Conservation (phyloP, 2,329 filamentous ascomycete genomes). For the Sporothrix mexicana region DNA sequence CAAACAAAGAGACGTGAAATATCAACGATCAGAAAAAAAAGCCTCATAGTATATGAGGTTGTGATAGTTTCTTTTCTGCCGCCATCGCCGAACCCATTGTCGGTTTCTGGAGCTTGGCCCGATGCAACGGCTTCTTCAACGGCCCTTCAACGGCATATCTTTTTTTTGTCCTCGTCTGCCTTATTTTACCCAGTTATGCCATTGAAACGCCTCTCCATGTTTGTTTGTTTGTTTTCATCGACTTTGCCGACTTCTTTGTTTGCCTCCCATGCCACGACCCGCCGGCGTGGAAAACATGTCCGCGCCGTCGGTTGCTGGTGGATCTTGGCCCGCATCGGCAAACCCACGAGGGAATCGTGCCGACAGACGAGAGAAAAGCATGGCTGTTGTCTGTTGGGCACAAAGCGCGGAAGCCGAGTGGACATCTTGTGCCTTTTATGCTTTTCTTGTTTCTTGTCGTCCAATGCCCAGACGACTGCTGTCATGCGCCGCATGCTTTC, state of each 20-base stretch:
- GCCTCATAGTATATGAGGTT: background rate
- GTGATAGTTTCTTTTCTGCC: background rate
- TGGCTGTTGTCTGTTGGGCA: background rate
- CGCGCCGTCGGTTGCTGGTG: background rate
- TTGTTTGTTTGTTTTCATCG: background rate
- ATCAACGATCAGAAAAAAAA: background rate
- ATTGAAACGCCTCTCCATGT: background rate
- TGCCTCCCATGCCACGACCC: background rate
- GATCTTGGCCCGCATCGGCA: background rate
- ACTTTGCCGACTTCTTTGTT: background rate
- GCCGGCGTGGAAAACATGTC: conserved; percentile 3
- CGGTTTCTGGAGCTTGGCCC: background rate
- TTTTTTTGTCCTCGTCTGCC: background rate
- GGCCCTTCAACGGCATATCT: background rate
- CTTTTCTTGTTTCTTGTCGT: background rate
- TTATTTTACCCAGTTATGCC: background rate
- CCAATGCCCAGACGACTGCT: background rate
- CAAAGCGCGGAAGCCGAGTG: background rate
- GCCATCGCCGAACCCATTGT: background rate
- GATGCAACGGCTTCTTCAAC: background rate
- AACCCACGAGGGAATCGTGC: background rate
- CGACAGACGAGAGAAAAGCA: background rate
- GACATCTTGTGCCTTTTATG: background rate
- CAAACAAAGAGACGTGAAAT: background rate
- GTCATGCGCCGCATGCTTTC: too few relatives aligned